phyloP scores from a whole-genome alignment of 2,329 filamentous ascomycete genomes.

The Penicillium sp. region DNA sequence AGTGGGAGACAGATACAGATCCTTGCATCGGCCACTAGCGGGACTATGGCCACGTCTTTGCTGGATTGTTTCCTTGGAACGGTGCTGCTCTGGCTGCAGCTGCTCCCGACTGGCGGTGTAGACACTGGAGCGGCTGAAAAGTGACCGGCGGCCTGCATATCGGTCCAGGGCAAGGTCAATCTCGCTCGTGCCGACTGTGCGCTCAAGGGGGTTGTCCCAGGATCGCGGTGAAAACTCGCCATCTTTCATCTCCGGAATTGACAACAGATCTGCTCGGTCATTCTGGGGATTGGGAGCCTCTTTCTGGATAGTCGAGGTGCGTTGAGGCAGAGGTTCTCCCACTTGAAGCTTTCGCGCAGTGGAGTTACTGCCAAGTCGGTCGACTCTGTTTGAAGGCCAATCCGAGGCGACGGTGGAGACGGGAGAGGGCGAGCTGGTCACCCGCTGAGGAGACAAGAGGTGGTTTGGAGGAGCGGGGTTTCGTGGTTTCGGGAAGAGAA shows the following conservation, averaged over 20 bases:
- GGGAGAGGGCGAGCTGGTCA: conserved; percentile 42
- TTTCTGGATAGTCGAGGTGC: conserved; percentile 10
- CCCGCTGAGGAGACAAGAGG: conserved; percentile 43
- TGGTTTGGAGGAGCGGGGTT: conserved; percentile 24
- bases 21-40: conserved; percentile 24
- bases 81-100: conserved; percentile 17
- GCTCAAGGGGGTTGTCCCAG: conserved; percentile 26
- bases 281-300: conserved; percentile 11
- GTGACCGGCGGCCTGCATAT: conserved; percentile 25
- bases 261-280: conserved; percentile 19
- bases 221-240: conserved; percentile 16
- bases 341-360: conserved; percentile 23
- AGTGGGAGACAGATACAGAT: conserved; percentile 26
- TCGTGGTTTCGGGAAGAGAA: conserved; percentile 43
- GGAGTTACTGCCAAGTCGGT: conserved; percentile 16
- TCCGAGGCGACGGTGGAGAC: conserved; percentile 37
- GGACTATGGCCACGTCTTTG: conserved; percentile 25
- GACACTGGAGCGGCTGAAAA: conserved; percentile 26
- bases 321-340: conserved; percentile 26
- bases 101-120: conserved; percentile 26
- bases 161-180: conserved; percentile 34
- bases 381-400: conserved; percentile 17
- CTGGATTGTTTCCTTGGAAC: conserved; percentile 16
- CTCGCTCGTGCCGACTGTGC: conserved; percentile 33
- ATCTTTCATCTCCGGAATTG: conserved; percentile 20